These are phyloP conservation scores for Parastagonospora nodorum DNA, from an alignment of 2,329 filamentous ascomycete species.

Conservation along the genomic window DNA sequence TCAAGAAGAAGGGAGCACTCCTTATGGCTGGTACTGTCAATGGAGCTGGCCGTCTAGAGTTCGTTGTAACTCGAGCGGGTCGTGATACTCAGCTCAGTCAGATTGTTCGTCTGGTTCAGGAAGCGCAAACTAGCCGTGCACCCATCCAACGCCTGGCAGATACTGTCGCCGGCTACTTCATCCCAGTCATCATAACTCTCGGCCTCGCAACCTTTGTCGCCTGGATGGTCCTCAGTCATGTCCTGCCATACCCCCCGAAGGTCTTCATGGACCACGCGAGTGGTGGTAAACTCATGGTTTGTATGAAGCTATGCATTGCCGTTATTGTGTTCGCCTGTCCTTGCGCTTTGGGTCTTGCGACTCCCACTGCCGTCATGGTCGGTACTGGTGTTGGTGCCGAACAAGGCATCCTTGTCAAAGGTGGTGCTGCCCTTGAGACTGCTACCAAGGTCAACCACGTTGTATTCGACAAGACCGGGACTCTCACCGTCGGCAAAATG, in stretches of 20 bases:
- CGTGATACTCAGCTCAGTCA: slow-evolving; percentile 96
- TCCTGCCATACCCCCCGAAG: slow-evolving; percentile 79
- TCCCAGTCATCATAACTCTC: slow-evolving; percentile 84
- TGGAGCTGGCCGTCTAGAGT: slow-evolving; percentile 86
- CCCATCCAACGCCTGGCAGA: slow-evolving; percentile 95
- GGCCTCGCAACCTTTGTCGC: slow-evolving; percentile 82
- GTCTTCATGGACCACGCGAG: slow-evolving; percentile 82
- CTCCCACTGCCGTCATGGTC: slow-evolving; percentile 97
- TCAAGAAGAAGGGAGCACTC: slow-evolving; percentile 78
- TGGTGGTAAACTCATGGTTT: slow-evolving; percentile 94
- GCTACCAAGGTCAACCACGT: slow-evolving; percentile 89
- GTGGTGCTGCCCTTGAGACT: slow-evolving; percentile 87
- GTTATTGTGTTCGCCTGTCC: slow-evolving; percentile 98
- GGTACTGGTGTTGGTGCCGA: slow-evolving; percentile 96
- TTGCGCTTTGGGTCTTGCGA: slow-evolving; percentile 93
- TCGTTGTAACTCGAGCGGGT: slow-evolving; percentile 88
- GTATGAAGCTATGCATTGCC: slow-evolving; percentile 94
- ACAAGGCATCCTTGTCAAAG: slow-evolving; percentile 97
- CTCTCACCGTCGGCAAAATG: slow-evolving; percentile 94
- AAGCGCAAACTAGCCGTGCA: slow-evolving; percentile 91
- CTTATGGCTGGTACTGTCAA: slow-evolving; percentile 97
- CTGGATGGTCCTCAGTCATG: slow-evolving; percentile 95
- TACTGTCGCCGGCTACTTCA: slow-evolving; percentile 88
- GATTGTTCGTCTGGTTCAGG: slow-evolving; percentile 97
- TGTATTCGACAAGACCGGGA: slow-evolving; percentile 95